phyloP scores from a whole-genome alignment of 2,329 filamentous ascomycete genomes.

The Alternaria ventricosa region DNA sequence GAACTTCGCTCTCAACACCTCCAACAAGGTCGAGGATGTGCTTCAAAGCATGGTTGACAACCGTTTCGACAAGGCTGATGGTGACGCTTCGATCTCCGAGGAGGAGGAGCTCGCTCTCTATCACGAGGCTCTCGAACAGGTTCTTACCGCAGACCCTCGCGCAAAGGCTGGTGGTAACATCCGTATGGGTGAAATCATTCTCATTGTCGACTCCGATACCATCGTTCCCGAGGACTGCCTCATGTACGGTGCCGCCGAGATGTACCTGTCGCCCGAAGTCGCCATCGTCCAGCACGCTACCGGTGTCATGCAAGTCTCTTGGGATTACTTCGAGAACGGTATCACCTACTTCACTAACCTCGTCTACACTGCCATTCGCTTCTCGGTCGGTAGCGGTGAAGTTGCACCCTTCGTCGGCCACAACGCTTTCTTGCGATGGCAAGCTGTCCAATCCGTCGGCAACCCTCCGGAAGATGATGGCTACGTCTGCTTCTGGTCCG shows the following conservation, averaged over 20 bases:
- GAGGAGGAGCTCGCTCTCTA: conserved; percentile 42
- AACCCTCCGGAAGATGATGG: conserved; percentile 58
- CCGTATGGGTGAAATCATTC: conserved; percentile 80
- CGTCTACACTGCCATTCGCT: conserved; percentile 74
- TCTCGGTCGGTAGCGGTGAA: conserved; percentile 72
- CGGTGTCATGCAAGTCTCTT: conserved; percentile 71
- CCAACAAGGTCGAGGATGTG: conserved; percentile 67
- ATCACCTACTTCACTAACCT: conserved; percentile 80
- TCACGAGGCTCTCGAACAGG: conserved; percentile 60
- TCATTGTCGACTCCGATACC: conserved; percentile 57
- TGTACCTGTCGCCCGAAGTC: conserved; percentile 79
- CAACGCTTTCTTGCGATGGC: conserved; percentile 76
- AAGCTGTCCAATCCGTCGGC: conserved; percentile 63
- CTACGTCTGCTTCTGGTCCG: conserved; percentile 73
- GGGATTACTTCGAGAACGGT: conserved; percentile 74
- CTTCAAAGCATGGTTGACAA: conserved; percentile 59
- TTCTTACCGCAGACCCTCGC: conserved; percentile 71
- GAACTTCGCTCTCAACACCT: conserved; percentile 71
- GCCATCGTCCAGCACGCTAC: conserved; percentile 78
- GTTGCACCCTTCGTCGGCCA: conserved; percentile 77
- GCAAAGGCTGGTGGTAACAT: conserved; percentile 81
- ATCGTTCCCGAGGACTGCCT: conserved; percentile 70
- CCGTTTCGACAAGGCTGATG: conserved; percentile 16
- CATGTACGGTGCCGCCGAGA: conserved; percentile 78
- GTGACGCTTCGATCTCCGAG: conserved; percentile 33